Conservation (phyloP, 2,329 filamentous ascomycete species). For the Fusarium buharicum region DNA sequence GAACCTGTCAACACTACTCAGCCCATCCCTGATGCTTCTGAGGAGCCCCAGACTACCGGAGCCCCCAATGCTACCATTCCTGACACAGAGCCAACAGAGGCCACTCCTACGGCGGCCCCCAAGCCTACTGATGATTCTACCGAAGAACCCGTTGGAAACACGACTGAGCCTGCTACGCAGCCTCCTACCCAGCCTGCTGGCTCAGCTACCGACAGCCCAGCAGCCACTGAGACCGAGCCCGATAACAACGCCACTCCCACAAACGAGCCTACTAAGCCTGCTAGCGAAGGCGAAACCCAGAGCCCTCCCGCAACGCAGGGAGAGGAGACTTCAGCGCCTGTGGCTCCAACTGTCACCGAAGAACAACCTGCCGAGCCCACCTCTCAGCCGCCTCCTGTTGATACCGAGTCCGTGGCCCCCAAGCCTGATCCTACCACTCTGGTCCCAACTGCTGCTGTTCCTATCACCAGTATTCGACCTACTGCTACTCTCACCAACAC, state of each 20-base stretch:
- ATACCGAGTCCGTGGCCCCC: constrained; percentile 10
- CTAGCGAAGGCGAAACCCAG: constrained; percentile 13
- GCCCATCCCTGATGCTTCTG: constrained; percentile 9
- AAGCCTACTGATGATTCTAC: constrained; percentile 16
- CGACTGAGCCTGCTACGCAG: constrained; percentile 27
- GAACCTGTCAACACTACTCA: constrained; percentile 24
- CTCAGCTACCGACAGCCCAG: constrained; percentile 10
- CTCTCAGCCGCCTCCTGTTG: constrained; percentile 18
- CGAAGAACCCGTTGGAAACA: constrained; percentile 10
- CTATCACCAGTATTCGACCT: constrained; percentile 55
- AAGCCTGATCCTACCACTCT: constrained; percentile 35
- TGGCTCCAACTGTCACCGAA: not conserved
- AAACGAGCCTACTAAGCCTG: constrained; percentile 20
- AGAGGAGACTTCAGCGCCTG: not conserved
- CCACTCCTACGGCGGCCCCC: constrained; percentile 11
- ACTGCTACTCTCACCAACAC: constrained; percentile 58
- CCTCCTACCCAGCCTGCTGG: constrained; percentile 14
- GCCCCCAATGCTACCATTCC: constrained; percentile 6
- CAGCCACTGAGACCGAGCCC: constrained; percentile 25
- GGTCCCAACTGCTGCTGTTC: constrained; percentile 33
- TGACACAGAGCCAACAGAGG: constrained; percentile 7
- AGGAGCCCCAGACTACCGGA: constrained; percentile 24
- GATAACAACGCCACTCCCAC: constrained; percentile 34
- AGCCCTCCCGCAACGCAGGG: constrained; percentile 5
- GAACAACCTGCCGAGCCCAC: constrained; percentile 26